These are phyloP conservation scores for Polyporus arcularius DNA, from an alignment of 768 basidiomycete genomes.

Conservation along the genomic window DNA sequence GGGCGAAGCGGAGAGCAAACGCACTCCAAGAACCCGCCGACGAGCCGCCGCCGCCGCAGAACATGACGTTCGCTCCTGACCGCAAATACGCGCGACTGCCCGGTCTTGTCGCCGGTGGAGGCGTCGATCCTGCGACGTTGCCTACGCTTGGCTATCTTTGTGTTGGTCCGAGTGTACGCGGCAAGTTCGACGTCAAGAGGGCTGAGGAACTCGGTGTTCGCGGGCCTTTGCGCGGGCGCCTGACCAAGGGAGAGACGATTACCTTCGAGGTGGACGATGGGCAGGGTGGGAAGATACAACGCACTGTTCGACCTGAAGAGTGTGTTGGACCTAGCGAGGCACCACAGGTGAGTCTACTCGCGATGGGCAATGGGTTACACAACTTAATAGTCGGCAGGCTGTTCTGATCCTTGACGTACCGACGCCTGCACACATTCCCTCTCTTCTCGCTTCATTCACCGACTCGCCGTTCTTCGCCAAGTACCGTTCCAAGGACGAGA, in stretches of 20 bases:
- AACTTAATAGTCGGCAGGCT: constrained; percentile 34
- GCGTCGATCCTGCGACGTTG: background rate
- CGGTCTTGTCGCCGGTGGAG: constrained; percentile 1
- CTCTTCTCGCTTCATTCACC: constrained; percentile 50
- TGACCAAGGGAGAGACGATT: constrained; percentile 68
- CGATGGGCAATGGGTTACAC: too few species aligned
- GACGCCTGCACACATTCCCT: constrained; percentile 53
- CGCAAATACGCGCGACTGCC: constrained; percentile 11
- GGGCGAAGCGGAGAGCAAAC: constrained; percentile 11
- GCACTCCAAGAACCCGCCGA: constrained; percentile 1
- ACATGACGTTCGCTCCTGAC: background rate
- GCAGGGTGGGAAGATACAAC: constrained; percentile 41
- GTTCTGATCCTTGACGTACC: constrained; percentile 75
- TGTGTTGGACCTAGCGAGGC: constrained; percentile 54
- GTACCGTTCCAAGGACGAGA: constrained; percentile 46
- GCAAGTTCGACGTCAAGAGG: constrained; percentile 72
- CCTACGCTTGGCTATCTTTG: constrained; percentile 38
- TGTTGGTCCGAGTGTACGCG: constrained; percentile 46
- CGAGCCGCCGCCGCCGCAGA: background rate
- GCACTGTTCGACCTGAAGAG: constrained; percentile 61
- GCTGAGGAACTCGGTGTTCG: constrained; percentile 64
- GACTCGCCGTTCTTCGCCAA: constrained; percentile 48
- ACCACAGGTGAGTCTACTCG: constrained; percentile 40
- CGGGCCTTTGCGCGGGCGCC: constrained; percentile 56
- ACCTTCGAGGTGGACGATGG: constrained; percentile 53